Conservation (phyloP, 192 early-diverging fungal genomes). For the Powellomyces hirtus region DNA sequence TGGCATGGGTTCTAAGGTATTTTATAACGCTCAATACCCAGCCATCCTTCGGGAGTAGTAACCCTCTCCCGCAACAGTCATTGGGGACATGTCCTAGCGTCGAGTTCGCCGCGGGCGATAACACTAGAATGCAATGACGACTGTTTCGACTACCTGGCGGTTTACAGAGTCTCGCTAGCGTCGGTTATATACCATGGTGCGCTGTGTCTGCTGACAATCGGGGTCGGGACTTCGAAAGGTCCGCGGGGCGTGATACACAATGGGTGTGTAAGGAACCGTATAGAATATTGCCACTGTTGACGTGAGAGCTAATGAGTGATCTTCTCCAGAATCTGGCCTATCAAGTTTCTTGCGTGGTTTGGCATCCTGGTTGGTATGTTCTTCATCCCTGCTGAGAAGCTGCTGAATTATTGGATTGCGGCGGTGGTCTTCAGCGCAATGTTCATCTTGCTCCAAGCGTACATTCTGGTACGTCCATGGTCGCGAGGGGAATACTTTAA, state of each 20-base stretch:
- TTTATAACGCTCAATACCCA: no score
- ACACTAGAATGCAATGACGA: slow-evolving; percentile 7
- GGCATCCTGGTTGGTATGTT: slow-evolving; percentile 65
- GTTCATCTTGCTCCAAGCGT: slow-evolving; percentile 85
- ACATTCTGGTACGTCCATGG: slow-evolving; percentile 73
- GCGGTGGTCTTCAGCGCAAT: slow-evolving; percentile 31
- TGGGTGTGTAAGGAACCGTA: slow-evolving; percentile 1
- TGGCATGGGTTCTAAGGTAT: slow-evolving; percentile 19
- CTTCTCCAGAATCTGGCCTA: slow-evolving; percentile 6
- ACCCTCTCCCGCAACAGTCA: not conserved
- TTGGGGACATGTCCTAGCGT: not conserved
- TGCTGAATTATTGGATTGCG: slow-evolving; percentile 50
- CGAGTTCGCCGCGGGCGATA: not conserved
- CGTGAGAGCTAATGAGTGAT: no score
- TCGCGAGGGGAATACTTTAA: no score
- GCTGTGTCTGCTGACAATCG: slow-evolving; percentile 10
- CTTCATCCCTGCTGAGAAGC: slow-evolving; percentile 67
- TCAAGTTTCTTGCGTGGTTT: slow-evolving; percentile 54
- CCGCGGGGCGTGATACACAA: slow-evolving; percentile 7
- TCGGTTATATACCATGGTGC: slow-evolving; percentile 14
- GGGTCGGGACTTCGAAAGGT: slow-evolving; percentile 5
- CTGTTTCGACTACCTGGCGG: slow-evolving; percentile 20
- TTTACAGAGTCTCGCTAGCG: slow-evolving; percentile 14
- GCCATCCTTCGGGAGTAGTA: no score
- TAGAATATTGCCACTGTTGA: no score